These are phyloP conservation scores for Ceratobasidium sp. DNA, from an alignment of 1,284 basidiomycete genomes.

Conservation along the genomic window DNA sequence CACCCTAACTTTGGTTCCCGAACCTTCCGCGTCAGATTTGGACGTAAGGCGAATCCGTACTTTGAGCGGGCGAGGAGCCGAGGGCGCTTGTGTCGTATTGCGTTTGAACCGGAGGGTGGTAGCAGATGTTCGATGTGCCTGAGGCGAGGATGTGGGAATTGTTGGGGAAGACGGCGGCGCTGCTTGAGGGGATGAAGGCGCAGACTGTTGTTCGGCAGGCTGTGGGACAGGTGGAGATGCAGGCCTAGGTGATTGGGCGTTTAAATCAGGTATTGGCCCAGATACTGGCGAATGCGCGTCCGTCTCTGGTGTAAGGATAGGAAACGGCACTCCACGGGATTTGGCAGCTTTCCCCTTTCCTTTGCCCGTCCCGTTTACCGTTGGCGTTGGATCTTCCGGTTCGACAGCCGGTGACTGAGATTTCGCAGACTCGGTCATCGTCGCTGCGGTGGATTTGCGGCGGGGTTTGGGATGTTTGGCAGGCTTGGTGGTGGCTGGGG, in stretches of 20 bases:
- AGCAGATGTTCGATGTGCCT: constrained; percentile 1
- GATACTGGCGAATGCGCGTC: constrained; percentile 18
- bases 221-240: neutral
- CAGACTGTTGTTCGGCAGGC: neutral
- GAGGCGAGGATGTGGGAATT: constrained; percentile 9
- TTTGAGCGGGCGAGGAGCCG: constrained; percentile 33
- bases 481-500: constrained; percentile 51
- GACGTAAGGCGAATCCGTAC: constrained; percentile 42
- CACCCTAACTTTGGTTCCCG: constrained; percentile 54
- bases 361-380: constrained; percentile 31
- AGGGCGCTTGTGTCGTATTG: constrained; percentile 5
- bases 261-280: constrained; percentile 2
- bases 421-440: constrained; percentile 6
- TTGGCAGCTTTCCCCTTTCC: constrained; percentile 45
- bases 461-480: constrained; percentile 31
- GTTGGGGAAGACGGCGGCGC: constrained; percentile 12
- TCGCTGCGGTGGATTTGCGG: constrained; percentile 21
- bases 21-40: constrained; percentile 49
- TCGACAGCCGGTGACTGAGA: constrained; percentile 16
- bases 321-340: constrained; percentile 32
- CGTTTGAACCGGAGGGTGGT: constrained; percentile 42
- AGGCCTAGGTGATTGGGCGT: constrained; percentile 10
- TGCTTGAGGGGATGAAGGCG: constrained; percentile 3
- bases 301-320: constrained; percentile 37
- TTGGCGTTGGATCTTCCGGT: neutral